Conservation (phyloP, 75 land plant genomes). For the Isoetes taiwanensis region DNA sequence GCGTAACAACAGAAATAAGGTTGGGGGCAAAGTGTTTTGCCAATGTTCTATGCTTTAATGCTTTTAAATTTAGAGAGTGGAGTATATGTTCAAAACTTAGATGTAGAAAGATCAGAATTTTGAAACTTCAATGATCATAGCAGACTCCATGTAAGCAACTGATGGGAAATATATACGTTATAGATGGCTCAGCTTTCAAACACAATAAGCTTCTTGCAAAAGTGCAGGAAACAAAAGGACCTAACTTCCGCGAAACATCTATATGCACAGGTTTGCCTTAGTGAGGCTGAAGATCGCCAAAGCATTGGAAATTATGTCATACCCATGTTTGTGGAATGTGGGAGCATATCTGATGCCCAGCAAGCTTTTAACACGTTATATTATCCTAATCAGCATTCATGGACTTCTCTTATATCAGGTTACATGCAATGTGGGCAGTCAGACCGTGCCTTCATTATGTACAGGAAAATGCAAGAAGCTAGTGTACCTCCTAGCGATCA, state of each 20-base stretch:
- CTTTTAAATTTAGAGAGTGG: too few relatives aligned
- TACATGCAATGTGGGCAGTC: not conserved
- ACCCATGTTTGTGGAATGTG: too few relatives aligned
- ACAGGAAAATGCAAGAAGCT: not conserved
- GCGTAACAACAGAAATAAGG: too few relatives aligned
- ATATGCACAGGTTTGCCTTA: not conserved
- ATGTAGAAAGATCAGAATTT: too few relatives aligned
- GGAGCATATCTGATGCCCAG: not conserved
- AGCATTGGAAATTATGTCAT: not conserved
- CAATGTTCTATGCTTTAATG: too few relatives aligned
- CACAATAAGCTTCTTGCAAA: not conserved
- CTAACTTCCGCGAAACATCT: not conserved
- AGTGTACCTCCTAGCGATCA: not conserved
- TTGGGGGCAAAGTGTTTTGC: too few relatives aligned
- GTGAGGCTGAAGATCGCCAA: not conserved
- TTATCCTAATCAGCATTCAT: not conserved
- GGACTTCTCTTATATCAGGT: slow-evolving; percentile 1
- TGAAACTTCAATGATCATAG: too few relatives aligned
- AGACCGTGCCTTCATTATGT: not conserved
- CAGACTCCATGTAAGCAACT: too few relatives aligned
- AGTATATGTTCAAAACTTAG: too few relatives aligned
- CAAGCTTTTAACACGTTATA: not conserved
- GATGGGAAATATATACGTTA: too few relatives aligned
- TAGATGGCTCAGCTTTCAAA: too few relatives aligned
- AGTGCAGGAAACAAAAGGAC: not conserved